These are phyloP conservation scores for Rhizopogon vesiculosus DNA, from an alignment of 768 basidiomycete genomes.

Conservation along the genomic window DNA sequence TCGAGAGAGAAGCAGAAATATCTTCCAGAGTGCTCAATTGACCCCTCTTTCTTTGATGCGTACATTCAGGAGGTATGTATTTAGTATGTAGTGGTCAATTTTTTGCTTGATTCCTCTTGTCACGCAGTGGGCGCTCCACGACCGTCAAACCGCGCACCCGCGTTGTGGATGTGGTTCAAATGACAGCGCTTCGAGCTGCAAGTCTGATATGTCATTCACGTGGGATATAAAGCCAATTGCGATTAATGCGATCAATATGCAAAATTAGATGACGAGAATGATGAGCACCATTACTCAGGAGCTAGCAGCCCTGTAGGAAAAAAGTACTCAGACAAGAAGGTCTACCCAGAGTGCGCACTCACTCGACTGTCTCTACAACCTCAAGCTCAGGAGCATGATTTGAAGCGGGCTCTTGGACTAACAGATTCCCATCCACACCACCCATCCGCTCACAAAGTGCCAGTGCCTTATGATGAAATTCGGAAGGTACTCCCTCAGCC, in stretches of 20 bases:
- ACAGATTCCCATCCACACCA: constrained; percentile 20
- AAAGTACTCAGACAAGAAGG: background rate
- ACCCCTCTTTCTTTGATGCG: background rate
- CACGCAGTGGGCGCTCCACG: background rate
- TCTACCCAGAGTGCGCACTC: constrained; percentile 5
- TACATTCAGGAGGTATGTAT: background rate
- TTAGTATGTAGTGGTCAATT: background rate
- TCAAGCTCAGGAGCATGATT: constrained; percentile 4
- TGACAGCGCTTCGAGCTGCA: background rate
- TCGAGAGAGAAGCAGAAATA: constrained; percentile 2
- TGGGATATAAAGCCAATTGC: background rate
- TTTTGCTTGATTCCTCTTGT: background rate
- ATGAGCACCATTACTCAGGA: background rate
- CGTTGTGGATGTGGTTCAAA: background rate
- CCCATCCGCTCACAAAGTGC: constrained; percentile 27
- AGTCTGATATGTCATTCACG: background rate
- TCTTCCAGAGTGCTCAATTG: background rate
- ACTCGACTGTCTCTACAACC: constrained; percentile 12
- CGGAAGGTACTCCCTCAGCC: constrained; percentile 24
- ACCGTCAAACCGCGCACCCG: background rate
- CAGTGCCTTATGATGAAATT: constrained; percentile 22
- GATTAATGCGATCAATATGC: constrained; percentile 1
- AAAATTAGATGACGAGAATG: background rate
- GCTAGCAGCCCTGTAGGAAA: background rate
- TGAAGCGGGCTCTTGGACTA: background rate